A percentile compares a stretch with the other conserved stretches of the same genome.
These are phyloP conservation scores for Eruca vesicaria DNA, from an alignment of 441 rosid species.

Conservation along the genomic window DNA sequence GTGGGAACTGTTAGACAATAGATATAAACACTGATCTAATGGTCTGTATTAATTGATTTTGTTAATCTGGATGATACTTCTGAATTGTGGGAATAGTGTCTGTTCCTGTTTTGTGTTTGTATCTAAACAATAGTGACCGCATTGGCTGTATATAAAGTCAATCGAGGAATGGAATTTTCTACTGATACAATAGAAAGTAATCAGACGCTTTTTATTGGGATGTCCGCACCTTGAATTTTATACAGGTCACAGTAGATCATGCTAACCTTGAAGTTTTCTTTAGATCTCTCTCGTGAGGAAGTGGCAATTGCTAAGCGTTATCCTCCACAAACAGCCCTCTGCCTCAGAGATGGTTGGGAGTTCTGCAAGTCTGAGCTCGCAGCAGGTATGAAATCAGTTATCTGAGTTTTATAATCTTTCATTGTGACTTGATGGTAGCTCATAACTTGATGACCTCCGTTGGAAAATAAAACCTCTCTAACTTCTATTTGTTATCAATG, in stretches of 20 bases:
- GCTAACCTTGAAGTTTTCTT: conserved; percentile 31
- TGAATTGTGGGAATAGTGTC: not conserved
- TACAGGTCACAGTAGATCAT: conserved; percentile 10
- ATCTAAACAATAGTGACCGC: not conserved
- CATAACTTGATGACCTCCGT: not conserved
- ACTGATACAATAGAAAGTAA: not conserved
- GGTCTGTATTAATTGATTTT: not conserved
- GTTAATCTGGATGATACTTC: conserved; percentile 6
- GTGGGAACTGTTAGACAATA: conserved; percentile 14
- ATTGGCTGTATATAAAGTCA: not conserved
- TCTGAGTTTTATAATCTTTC: conserved; percentile 14
- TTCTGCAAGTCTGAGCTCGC: conserved; percentile 87
- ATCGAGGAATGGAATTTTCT: not conserved
- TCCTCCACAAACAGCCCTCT: conserved; percentile 85
- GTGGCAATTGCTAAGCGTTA: conserved; percentile 79
- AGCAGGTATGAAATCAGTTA: conserved; percentile 53
- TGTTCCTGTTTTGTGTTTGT: not conserved
- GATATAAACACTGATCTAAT: not conserved
- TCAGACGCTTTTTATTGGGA: conserved; percentile 5
- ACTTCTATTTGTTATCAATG: conserved; percentile 2
- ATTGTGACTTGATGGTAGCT: conserved; percentile 14
- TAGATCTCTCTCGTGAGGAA: conserved; percentile 94
- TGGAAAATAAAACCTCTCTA: not conserved
- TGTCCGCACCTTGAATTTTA: not conserved
- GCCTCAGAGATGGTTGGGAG: conserved; percentile 99